These are phyloP conservation scores for Earliella scabrosa DNA, from an alignment of 1,284 basidiomycete species.

Conservation along the genomic window DNA sequence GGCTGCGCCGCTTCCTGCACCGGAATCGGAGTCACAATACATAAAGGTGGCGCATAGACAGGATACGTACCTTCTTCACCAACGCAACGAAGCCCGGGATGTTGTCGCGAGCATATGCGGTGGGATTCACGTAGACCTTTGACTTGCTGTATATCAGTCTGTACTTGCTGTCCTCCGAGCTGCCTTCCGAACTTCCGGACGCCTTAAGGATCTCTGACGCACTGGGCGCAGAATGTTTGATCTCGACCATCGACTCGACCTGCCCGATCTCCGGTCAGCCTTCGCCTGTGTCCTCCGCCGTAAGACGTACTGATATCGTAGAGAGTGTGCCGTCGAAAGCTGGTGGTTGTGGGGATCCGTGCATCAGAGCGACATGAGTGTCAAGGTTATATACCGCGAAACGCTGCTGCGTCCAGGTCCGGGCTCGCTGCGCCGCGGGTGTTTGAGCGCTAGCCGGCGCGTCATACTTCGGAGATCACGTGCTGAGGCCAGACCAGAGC, in stretches of 20 bases:
- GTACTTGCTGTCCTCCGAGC: slow-evolving; percentile 62
- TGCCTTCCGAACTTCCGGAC: slow-evolving; percentile 27
- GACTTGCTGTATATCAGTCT: slow-evolving; percentile 87
- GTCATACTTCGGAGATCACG: slow-evolving; percentile 25
- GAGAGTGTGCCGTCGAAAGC: slow-evolving; percentile 45
- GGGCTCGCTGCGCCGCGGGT: slow-evolving; percentile 24
- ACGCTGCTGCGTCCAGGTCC: slow-evolving; percentile 17
- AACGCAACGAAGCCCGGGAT: slow-evolving; percentile 91
- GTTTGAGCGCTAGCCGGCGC: slow-evolving; percentile 18
- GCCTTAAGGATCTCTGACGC: slow-evolving; percentile 26
- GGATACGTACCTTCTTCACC: slow-evolving; percentile 72
- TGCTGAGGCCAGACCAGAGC: slow-evolving; percentile 12
- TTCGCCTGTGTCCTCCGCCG: neutral
- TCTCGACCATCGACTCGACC: slow-evolving; percentile 82
- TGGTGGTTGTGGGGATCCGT: slow-evolving; percentile 34
- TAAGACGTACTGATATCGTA: slow-evolving; percentile 44
- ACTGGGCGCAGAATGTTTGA: slow-evolving; percentile 48
- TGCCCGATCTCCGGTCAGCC: slow-evolving; percentile 26
- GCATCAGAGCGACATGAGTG: slow-evolving; percentile 30
- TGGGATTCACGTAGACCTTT: slow-evolving; percentile 94
- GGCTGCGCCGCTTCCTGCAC: slow-evolving; percentile 72
- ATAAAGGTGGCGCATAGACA: no score
- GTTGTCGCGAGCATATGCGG: slow-evolving; percentile 89
- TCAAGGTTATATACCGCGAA: slow-evolving; percentile 6
- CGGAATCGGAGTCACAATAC: slow-evolving; percentile 2